These are phyloP conservation scores for Cucumis hystrix DNA, from an alignment of 306 rosid species.

Conservation along the genomic window DNA sequence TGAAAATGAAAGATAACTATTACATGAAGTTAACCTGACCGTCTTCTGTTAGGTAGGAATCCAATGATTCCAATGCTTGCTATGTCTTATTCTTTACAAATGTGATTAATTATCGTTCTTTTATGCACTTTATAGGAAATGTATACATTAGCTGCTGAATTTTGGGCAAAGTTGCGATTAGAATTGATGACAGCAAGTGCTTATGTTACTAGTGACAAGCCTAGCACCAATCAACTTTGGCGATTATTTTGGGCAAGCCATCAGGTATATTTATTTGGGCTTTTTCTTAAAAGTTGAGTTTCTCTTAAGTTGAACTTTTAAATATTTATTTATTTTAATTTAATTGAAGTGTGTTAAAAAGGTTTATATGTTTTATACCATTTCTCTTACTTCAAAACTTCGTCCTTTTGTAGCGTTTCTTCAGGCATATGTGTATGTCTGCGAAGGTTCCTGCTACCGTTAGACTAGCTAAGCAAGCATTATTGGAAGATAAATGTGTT, in stretches of 20 bases:
- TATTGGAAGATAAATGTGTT: constrained; percentile 66
- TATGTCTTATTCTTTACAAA: background rate
- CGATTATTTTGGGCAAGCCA: constrained; percentile 97
- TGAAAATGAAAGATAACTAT: background rate
- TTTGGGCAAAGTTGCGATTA: constrained; percentile 85
- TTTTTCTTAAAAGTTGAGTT: background rate
- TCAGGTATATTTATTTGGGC: constrained; percentile 38
- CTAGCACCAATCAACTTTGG: constrained; percentile 83
- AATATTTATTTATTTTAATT: background rate
- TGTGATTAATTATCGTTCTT: background rate
- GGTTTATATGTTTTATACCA: background rate
- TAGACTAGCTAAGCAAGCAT: constrained; percentile 79
- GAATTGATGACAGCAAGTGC: constrained; percentile 71
- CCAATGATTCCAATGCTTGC: background rate
- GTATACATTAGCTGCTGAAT: constrained; percentile 81
- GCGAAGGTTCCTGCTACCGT: constrained; percentile 97
- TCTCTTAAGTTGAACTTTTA: background rate
- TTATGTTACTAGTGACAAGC: constrained; percentile 50
- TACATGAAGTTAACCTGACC: background rate
- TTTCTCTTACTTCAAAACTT: constrained; percentile 12
- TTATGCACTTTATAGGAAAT: constrained; percentile 38
- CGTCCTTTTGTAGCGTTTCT: constrained; percentile 72
- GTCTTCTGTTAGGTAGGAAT: background rate
- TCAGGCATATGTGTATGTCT: constrained; percentile 96
- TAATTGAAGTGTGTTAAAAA: background rate